Evolutionary conservation across 352 stramenopile species (phyloP).

Genomic region (Phytophthora tentaculata): DNA sequence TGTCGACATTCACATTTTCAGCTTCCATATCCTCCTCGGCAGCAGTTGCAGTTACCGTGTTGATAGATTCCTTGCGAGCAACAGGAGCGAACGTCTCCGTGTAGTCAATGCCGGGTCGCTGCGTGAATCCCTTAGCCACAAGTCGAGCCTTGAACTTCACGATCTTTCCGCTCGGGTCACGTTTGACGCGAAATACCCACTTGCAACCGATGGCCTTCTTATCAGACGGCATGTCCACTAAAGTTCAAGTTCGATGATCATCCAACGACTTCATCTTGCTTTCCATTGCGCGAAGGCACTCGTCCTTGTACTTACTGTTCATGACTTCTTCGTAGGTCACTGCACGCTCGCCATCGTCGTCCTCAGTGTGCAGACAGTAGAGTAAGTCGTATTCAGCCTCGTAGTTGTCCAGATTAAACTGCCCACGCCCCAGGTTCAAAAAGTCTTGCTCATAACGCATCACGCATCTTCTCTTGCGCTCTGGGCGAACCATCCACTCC

Average conservation of each 20-base stretch:
- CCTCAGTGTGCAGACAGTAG: background rate
- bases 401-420: background rate
- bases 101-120: no score
- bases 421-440: background rate
- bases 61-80: background rate
- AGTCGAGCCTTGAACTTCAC: background rate
- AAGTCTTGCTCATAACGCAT: constrained; percentile 2
- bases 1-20: background rate
- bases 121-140: background rate
- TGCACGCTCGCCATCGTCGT: background rate
- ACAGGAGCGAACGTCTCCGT: background rate
- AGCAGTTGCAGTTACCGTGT: no score
- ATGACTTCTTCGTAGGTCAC: background rate
- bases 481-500: background rate
- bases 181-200: background rate
- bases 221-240: background rate
- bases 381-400: background rate
- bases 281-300: background rate
- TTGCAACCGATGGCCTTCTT: background rate
- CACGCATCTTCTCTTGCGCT: background rate
- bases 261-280: background rate
- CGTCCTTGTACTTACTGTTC: background rate
- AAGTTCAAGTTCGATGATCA: background rate
- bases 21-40: no score
- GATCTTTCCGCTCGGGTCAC: background rate